A percentile compares a stretch with the other conserved stretches of the same genome.
Conservation (phyloP, 768 basidiomycete genomes). For the Tubosaeta sp. region DNA sequence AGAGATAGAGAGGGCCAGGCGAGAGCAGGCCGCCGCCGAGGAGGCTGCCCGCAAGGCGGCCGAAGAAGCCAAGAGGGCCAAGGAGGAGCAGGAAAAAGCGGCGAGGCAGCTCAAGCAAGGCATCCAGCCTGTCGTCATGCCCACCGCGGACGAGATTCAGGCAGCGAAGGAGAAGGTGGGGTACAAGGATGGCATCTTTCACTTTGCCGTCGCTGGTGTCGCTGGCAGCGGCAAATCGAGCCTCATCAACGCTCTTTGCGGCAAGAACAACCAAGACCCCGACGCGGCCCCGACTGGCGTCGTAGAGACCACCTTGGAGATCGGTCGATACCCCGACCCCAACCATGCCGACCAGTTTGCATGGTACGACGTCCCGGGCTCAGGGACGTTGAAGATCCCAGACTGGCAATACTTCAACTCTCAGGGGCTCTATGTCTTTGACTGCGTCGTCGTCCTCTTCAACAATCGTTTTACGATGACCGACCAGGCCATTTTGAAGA, state of each 20-base stretch:
- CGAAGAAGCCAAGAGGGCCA: constrained; percentile 21
- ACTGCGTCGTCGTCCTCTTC: constrained; percentile 33
- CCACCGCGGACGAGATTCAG: constrained; percentile 23
- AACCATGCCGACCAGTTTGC: constrained; percentile 20
- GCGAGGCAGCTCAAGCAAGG: constrained; percentile 24
- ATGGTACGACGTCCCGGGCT: constrained; percentile 39
- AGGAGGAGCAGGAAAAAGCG: constrained; percentile 16
- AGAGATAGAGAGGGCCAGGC: constrained; percentile 13
- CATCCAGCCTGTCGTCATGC: constrained; percentile 29
- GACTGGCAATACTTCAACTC: constrained; percentile 38
- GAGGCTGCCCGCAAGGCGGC: constrained; percentile 20
- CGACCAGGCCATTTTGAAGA: constrained; percentile 33
- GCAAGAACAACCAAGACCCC: constrained; percentile 22
- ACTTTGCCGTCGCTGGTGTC: constrained; percentile 28
- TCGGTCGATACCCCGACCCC: constrained; percentile 29
- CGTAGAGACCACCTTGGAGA: constrained; percentile 30
- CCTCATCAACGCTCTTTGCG: constrained; percentile 32
- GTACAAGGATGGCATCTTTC: constrained; percentile 28
- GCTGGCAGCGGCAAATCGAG: constrained; percentile 32
- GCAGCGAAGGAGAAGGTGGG: constrained; percentile 22
- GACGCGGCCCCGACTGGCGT: constrained; percentile 31
- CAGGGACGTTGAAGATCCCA: constrained; percentile 32
- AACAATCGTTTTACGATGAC: constrained; percentile 34
- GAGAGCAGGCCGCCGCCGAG: constrained; percentile 20
- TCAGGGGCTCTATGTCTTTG: constrained; percentile 36